phyloP scores from a whole-genome alignment of 495 filamentous ascomycete species.

The Talaromyces liani region DNA sequence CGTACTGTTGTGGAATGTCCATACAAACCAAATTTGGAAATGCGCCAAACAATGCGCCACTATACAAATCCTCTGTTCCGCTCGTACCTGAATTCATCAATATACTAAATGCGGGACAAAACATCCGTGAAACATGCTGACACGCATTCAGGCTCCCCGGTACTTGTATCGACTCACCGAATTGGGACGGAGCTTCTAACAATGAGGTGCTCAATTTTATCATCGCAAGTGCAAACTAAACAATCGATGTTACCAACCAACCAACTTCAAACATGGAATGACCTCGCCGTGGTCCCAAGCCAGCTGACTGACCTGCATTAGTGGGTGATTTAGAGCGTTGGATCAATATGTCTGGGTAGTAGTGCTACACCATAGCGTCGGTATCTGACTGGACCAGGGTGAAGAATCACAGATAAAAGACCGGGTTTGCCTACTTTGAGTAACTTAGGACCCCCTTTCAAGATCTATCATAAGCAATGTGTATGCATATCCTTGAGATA shows the following conservation, averaged over 20 bases:
- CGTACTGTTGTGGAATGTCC: background rate
- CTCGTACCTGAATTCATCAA: background rate
- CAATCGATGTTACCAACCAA: background rate
- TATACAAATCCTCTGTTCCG: background rate
- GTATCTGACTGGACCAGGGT: background rate
- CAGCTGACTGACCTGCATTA: constrained; percentile 1
- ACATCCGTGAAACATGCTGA: background rate
- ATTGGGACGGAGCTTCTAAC: background rate
- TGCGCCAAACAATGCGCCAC: background rate
- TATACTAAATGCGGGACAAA: background rate
- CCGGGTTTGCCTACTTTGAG: background rate
- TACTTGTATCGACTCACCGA: background rate
- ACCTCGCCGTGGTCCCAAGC: background rate
- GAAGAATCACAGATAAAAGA: background rate
- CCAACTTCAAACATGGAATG: background rate
- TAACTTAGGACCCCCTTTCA: background rate
- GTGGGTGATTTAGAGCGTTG: background rate
- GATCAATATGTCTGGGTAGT: background rate
- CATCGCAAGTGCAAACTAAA: background rate
- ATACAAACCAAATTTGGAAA: background rate
- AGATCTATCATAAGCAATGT: background rate
- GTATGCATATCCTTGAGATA: background rate
- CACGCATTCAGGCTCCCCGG: background rate
- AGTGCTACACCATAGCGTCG: background rate
- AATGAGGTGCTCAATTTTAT: background rate